phyloP scores from a whole-genome alignment of 2,329 filamentous ascomycete species.

The Xylariaceae sp. region DNA sequence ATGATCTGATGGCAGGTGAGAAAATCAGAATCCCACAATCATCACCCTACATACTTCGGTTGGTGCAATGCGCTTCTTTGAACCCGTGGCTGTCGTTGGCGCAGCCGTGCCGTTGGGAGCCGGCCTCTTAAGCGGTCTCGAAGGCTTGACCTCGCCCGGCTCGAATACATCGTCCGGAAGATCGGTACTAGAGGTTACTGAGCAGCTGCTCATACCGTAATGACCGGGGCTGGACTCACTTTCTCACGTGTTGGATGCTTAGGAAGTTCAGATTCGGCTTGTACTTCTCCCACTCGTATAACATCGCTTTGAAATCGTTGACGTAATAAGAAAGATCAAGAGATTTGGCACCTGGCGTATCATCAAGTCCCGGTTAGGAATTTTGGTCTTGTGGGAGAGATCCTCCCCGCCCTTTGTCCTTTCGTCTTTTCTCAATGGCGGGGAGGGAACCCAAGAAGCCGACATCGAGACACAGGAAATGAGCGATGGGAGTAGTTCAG shows the following conservation, averaged over 20 bases:
- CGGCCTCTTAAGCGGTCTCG: conserved; percentile 47
- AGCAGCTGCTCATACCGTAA: conserved; percentile 15
- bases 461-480: background rate
- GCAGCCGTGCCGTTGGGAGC: conserved; percentile 33
- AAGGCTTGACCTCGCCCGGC: conserved; percentile 67
- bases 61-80: conserved; percentile 45
- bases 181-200: conserved; percentile 57
- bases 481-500: background rate
- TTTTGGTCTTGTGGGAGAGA: conserved; percentile 14
- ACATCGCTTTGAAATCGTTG: conserved; percentile 78
- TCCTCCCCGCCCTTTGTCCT: background rate
- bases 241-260: conserved; percentile 76
- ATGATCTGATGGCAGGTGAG: conserved; percentile 19
- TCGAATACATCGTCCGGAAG: conserved; percentile 88
- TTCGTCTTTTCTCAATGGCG: background rate
- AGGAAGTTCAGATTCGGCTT: conserved; percentile 70
- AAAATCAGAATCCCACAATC: conserved; percentile 20
- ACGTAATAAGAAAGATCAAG: conserved; percentile 79
- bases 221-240: conserved; percentile 50
- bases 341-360: conserved; percentile 54
- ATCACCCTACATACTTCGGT: conserved; percentile 31
- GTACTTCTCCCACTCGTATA: conserved; percentile 70
- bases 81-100: conserved; percentile 6
- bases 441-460: background rate
- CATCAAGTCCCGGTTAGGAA: conserved; percentile 32